These are phyloP conservation scores for Batkoa obscura DNA, from an alignment of 371 early-diverging fungal genomes.

Conservation along the genomic window DNA sequence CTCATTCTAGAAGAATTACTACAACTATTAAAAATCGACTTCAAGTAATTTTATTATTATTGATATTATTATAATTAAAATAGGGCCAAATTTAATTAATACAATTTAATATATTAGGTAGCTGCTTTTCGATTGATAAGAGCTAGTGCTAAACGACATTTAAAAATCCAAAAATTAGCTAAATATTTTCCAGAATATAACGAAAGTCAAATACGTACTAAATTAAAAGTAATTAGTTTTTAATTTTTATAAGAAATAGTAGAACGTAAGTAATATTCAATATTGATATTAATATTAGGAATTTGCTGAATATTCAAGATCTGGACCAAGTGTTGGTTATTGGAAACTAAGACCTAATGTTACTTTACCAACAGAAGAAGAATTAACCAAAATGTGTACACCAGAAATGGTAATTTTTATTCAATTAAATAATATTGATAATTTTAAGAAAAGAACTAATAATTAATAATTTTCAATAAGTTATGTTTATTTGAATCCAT, in stretches of 20 bases:
- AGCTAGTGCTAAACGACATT: constrained; percentile 44
- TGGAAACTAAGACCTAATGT: constrained; percentile 83
- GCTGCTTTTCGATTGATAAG: constrained; percentile 72
- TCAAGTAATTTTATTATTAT: constrained; percentile 33
- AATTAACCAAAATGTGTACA: constrained; percentile 84
- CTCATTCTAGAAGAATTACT: constrained; percentile 92
- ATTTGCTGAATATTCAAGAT: constrained; percentile 85
- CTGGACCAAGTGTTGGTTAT: constrained; percentile 77
- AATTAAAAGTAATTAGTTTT: constrained; percentile 33
- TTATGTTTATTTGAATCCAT: constrained; percentile 94
- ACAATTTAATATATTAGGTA: constrained; percentile 10
- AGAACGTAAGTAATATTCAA: no score
- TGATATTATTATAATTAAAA: no score
- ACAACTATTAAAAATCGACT: constrained; percentile 82
- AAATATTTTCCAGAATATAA: constrained; percentile 69
- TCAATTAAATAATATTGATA: no score
- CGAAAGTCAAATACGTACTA: constrained; percentile 68
- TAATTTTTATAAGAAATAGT: no score
- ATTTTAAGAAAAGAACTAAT: no score
- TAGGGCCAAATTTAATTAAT: no score
- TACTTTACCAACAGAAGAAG: constrained; percentile 79
- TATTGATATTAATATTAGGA: constrained; percentile 22
- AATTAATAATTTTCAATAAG: no score
- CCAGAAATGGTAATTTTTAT: constrained; percentile 73
- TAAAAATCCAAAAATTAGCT: constrained; percentile 55